Conservation (phyloP, 164 flowering plant genomes). For the Cinnamomum chago region DNA sequence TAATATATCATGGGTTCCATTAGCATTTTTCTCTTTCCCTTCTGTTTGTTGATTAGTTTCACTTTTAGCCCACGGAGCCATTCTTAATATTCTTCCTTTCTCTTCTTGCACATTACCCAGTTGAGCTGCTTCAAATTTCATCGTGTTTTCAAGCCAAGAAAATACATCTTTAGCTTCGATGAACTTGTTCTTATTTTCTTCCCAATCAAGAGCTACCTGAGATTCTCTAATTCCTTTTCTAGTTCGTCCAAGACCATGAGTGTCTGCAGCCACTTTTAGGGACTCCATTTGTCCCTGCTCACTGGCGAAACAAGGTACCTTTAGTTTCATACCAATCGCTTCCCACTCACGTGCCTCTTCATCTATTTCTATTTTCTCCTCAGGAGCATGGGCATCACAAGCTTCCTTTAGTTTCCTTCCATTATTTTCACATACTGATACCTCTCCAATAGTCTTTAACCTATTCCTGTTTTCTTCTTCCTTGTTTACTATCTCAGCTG, state of each 20-base stretch:
- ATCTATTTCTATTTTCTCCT: slow-evolving; percentile 6
- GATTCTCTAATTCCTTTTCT: background rate
- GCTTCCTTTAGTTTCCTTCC: slow-evolving; percentile 2
- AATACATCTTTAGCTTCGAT: background rate
- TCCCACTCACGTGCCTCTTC: background rate
- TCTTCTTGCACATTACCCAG: background rate
- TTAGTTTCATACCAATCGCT: slow-evolving; percentile 5
- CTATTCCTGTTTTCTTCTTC: slow-evolving; percentile 17
- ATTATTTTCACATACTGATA: background rate
- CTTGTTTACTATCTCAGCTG: slow-evolving; percentile 3
- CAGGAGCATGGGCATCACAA: background rate
- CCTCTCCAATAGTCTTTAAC: slow-evolving; percentile 8
- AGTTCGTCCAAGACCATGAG: background rate
- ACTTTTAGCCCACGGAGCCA: background rate
- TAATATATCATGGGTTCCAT: slow-evolving; percentile 10
- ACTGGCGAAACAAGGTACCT: slow-evolving; percentile 14
- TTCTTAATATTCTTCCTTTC: background rate
- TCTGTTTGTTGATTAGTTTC: background rate
- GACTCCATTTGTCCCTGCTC: background rate
- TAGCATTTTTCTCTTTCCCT: background rate
- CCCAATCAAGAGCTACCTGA: background rate
- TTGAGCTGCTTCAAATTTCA: background rate
- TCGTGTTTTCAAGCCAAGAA: background rate
- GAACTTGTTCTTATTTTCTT: background rate
- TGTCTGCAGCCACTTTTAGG: background rate